phyloP scores from a whole-genome alignment of 352 stramenopile genomes.

The Thalassiosira livingstoniorum region DNA sequence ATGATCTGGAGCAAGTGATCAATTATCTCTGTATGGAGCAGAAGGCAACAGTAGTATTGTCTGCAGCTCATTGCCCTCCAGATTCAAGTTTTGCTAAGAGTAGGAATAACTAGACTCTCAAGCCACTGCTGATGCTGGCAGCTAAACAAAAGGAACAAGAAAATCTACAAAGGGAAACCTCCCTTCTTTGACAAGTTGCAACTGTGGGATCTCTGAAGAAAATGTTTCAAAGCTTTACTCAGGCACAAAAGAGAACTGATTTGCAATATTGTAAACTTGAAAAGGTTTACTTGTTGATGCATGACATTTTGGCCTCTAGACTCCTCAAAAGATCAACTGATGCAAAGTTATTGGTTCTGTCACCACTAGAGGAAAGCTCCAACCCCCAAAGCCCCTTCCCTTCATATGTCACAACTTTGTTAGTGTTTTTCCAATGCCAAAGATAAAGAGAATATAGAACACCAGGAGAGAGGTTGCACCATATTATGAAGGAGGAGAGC shows the following conservation, averaged over 20 bases:
- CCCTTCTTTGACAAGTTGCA: conserved; percentile 16
- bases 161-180: conserved; percentile 30
- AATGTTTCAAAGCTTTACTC: conserved; percentile 7
- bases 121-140: conserved; percentile 20
- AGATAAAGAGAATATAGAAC: neutral
- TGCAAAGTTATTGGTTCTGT: neutral
- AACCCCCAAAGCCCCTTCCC: neutral
- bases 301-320: conserved; percentile 6
- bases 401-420: conserved; percentile 8
- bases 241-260: conserved; percentile 12
- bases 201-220: conserved; percentile 27
- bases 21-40: neutral
- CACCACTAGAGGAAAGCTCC: neutral
- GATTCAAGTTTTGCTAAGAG: neutral
- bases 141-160: conserved; percentile 34
- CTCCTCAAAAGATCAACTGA: neutral
- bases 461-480: neutral
- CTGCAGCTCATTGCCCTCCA: neutral
- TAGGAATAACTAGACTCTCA: neutral
- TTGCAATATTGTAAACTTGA: conserved; percentile 6
- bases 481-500: neutral
- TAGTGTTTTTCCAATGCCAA: neutral
- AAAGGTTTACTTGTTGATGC: neutral
- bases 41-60: neutral
- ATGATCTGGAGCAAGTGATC: neutral